These are phyloP conservation scores for Rosa multiflora DNA, from an alignment of 306 rosid genomes.

Conservation along the genomic window DNA sequence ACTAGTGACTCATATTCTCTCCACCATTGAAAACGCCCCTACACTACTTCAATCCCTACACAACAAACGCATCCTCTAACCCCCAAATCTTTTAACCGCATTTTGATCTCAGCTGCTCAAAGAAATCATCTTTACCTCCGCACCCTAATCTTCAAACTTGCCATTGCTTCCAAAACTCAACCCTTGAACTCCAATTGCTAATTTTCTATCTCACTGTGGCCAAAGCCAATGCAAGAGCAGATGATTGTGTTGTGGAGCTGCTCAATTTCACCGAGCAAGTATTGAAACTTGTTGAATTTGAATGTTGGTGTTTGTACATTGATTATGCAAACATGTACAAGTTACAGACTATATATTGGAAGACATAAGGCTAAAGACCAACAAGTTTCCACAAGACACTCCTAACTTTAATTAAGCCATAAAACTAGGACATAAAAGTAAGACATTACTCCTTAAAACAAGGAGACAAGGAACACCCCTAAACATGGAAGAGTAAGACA, in stretches of 20 bases:
- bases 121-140: conserved; percentile 47
- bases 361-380: no score
- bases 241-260: conserved; percentile 36
- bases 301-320: no score
- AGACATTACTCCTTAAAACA: no score
- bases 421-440: no score
- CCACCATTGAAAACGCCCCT: conserved; percentile 37
- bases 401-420: no score
- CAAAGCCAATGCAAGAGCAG: conserved; percentile 52
- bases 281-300: not conserved
- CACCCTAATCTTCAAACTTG: conserved; percentile 53
- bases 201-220: conserved; percentile 53
- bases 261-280: conserved; percentile 44
- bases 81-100: conserved; percentile 33
- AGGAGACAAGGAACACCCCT: no score
- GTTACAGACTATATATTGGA: no score
- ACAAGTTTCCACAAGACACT: no score
- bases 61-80: conserved; percentile 35
- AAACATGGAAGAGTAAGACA: no score
- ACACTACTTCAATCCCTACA: conserved; percentile 45
- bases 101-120: conserved; percentile 56
- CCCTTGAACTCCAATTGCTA: conserved; percentile 42
- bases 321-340: no score
- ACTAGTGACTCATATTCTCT: conserved; percentile 41
- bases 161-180: conserved; percentile 31